Percentiles rank a stretch among this genome's conserved stretches.
Evolutionary conservation across 164 flowering plant genomes (phyloP).

Genomic region (Aristolochia californica): DNA sequence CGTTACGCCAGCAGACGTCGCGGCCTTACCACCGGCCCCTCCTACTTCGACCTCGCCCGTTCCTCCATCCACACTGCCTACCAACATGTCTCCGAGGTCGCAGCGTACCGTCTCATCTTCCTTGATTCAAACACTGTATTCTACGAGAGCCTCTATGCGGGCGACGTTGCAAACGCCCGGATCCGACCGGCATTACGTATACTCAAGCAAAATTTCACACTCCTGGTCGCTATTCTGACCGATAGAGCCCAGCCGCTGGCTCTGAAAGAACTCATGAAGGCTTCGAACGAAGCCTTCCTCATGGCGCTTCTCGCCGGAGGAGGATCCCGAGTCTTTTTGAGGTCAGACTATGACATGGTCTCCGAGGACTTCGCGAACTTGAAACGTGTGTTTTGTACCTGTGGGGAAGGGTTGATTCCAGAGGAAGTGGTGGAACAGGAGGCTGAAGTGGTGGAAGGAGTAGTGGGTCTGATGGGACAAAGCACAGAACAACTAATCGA

Average conservation of each 20-base stretch:
- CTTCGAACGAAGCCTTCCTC: slow-evolving; percentile 73
- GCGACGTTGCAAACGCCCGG: slow-evolving; percentile 53
- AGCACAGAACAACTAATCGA: slow-evolving; percentile 70
- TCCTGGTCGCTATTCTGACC: slow-evolving; percentile 48
- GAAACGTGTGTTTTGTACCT: slow-evolving; percentile 47
- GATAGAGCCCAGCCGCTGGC: slow-evolving; percentile 67
- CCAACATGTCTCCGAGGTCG: slow-evolving; percentile 70
- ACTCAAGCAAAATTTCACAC: slow-evolving; percentile 80
- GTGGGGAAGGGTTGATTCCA: slow-evolving; percentile 60
- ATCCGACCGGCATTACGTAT: slow-evolving; percentile 60
- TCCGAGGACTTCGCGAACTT: slow-evolving; percentile 66
- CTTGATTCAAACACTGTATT: slow-evolving; percentile 62
- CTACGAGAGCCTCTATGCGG: slow-evolving; percentile 55
- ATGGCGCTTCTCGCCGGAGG: slow-evolving; percentile 95
- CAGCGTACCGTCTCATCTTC: slow-evolving; percentile 83
- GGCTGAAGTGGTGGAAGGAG: slow-evolving; percentile 67
- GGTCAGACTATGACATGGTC: slow-evolving; percentile 59
- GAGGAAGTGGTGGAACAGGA: slow-evolving; percentile 69
- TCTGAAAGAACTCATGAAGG: slow-evolving; percentile 72
- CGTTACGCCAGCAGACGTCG: slow-evolving; percentile 20
- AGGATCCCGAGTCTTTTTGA: slow-evolving; percentile 29
- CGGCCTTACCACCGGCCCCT: slow-evolving; percentile 16
- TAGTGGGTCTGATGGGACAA: slow-evolving; percentile 59
- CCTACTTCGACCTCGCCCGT: slow-evolving; percentile 48
- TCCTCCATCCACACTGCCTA: slow-evolving; percentile 44